Evolutionary conservation across 2,329 filamentous ascomycete genomes (phyloP), one percentile per base, ranked within the genome.

Genomic region (Graphilbum fragrans): DNA sequence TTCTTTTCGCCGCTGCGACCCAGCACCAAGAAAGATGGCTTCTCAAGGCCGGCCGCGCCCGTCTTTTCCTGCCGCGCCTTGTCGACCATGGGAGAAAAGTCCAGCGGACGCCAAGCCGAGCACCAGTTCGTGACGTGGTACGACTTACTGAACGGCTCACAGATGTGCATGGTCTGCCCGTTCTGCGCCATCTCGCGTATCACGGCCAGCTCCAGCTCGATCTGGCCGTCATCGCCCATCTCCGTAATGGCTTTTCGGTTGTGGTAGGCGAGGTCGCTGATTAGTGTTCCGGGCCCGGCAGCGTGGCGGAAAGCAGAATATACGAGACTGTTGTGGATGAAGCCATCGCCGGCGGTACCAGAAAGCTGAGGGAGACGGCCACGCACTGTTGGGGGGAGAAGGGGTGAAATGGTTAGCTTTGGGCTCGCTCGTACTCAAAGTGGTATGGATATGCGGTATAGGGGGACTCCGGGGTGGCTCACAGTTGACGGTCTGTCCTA

Each of bases 171-270:
- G 9, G 14, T 2, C 19, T 41, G 39, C 11, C 35, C 37, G 25
- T 36, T 39, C 19, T 39, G 39, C 12, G 31, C 43, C 37, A 45
- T 42, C n/a, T 45, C 43, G 14, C 39, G 43, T 12, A 33, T 14
- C 4, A 42, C 23, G 27, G 43, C 43, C 8, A 45, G 33, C 6
- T 8, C 19, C 2, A 18, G 20, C 9, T 45, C 39, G 14, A n/a
- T 14, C 10, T 5, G 4, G 4, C 9, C 37, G 6, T 33, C 37
- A n/a, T 25, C 17, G 16, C 19, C 3, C 7, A 19, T 4, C n/a
- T 41, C 33, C 5, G 1, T 2, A 20, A 45, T 19, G 16, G 19
- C 33, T 12, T 23, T 9, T 14, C 39, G 43, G 33, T 41, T 42
- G 17, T 37, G 21, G 22, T 35, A 34, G 25, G 43, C 43, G 19